Percentiles rank a stretch among this genome's conserved stretches.
Conservation (phyloP, 495 filamentous ascomycete genomes). For the Aspergillus conjunctus region DNA sequence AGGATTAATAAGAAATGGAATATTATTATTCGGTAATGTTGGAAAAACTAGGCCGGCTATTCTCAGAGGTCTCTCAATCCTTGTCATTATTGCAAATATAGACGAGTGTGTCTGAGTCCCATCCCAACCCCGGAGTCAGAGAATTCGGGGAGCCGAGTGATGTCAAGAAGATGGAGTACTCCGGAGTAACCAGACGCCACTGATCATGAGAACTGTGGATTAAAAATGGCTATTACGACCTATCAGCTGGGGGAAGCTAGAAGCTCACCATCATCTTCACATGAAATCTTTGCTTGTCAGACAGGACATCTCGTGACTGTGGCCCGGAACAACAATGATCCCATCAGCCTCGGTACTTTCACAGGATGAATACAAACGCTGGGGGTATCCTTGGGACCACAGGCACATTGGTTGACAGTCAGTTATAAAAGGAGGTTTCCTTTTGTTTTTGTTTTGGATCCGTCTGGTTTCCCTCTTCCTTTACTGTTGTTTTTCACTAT, state of each 20-base stretch:
- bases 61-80: too few species aligned
- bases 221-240: too few species aligned
- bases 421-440: constrained; percentile 14
- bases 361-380: constrained; percentile 33
- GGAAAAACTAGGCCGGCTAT: too few species aligned
- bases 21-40: too few species aligned
- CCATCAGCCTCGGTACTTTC: constrained; percentile 44
- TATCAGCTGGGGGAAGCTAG: too few species aligned
- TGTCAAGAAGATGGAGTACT: too few species aligned
- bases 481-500: background rate
- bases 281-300: constrained; percentile 22
- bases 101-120: too few species aligned
- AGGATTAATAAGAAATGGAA: background rate
- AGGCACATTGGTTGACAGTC: constrained; percentile 21
- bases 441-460: constrained; percentile 17
- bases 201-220: too few species aligned
- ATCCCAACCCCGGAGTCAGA: too few species aligned
- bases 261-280: constrained; percentile 22
- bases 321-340: constrained; percentile 39
- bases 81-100: too few species aligned
- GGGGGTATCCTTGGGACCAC: constrained; percentile 4
- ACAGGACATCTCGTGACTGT: constrained; percentile 35
- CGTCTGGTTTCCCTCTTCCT: constrained; percentile 14
- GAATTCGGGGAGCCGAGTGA: too few species aligned
- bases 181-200: too few species aligned